Conservation (phyloP, 495 filamentous ascomycete genomes). For the Tuber borchii region DNA sequence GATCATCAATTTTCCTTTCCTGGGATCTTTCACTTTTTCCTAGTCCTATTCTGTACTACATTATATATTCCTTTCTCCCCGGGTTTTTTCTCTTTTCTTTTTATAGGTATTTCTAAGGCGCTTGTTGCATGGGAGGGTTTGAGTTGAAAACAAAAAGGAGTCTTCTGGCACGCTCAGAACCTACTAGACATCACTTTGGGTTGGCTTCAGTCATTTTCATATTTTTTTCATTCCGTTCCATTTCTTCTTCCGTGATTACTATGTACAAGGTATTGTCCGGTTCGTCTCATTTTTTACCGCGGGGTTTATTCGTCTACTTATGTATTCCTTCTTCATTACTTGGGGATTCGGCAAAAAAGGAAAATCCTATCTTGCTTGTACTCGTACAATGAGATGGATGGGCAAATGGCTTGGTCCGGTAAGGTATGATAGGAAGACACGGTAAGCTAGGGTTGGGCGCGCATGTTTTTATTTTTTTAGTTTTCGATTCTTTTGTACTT, state of each 20-base stretch:
- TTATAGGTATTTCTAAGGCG: background rate
- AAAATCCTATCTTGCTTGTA: background rate
- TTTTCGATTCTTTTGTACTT: background rate
- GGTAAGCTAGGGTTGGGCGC: background rate
- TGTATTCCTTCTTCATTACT: background rate
- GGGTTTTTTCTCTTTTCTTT: background rate
- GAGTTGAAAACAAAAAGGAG: constrained; percentile 15
- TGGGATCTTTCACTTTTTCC: constrained; percentile 33
- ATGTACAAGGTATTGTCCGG: background rate
- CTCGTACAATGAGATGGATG: background rate
- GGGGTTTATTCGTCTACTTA: background rate
- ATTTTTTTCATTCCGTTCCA: background rate
- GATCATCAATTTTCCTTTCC: constrained; percentile 42
- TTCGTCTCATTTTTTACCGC: background rate
- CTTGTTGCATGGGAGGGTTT: constrained; percentile 10
- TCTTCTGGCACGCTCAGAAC: constrained; percentile 16
- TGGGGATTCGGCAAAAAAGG: background rate
- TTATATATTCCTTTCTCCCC: constrained; percentile 15
- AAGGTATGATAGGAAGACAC: background rate
- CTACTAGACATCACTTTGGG: background rate
- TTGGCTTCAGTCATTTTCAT: background rate
- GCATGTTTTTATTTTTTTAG: background rate
- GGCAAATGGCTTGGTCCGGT: background rate
- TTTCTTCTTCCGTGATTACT: background rate
- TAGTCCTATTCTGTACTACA: constrained; percentile 37